Conservation (phyloP, 192 early-diverging fungal species). For the Backusella macrospora region DNA sequence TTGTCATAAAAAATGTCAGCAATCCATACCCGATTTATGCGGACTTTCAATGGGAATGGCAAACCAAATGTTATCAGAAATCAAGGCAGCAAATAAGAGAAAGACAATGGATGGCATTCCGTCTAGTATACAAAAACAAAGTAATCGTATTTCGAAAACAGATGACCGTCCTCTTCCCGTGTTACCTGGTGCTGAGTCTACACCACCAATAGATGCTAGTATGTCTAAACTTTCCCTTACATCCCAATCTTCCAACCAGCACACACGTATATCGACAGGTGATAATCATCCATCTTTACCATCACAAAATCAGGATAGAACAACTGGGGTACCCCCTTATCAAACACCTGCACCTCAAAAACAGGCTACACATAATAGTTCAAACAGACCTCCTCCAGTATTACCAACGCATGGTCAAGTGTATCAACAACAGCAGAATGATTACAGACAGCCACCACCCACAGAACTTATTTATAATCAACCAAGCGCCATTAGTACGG, state of each 20-base stretch:
- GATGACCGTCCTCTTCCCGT: not conserved
- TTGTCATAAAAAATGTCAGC: conserved; percentile 83
- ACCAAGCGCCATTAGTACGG: not conserved
- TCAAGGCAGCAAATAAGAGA: conserved; percentile 62
- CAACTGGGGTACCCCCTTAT: not conserved
- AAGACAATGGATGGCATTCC: conserved; percentile 42
- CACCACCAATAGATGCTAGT: not conserved
- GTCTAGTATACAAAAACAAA: conserved; percentile 3
- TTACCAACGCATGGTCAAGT: conserved; percentile 5
- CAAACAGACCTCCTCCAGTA: not conserved
- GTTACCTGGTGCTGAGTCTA: not conserved
- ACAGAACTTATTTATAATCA: conserved; percentile 31
- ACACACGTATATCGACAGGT: not conserved
- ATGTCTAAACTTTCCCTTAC: conserved; percentile 1
- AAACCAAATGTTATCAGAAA: conserved; percentile 82
- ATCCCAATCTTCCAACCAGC: not conserved
- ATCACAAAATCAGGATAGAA: no score
- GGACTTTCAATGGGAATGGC: conserved; percentile 88
- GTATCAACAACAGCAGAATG: not conserved
- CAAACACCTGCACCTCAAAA: not conserved
- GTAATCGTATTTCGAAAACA: not conserved
- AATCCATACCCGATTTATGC: conserved; percentile 90
- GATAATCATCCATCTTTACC: not conserved
- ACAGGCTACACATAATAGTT: not conserved
- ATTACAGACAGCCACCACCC: conserved; percentile 51